These are phyloP conservation scores for Elsinoe ampelina DNA, from an alignment of 2,329 filamentous ascomycete genomes.

Conservation along the genomic window DNA sequence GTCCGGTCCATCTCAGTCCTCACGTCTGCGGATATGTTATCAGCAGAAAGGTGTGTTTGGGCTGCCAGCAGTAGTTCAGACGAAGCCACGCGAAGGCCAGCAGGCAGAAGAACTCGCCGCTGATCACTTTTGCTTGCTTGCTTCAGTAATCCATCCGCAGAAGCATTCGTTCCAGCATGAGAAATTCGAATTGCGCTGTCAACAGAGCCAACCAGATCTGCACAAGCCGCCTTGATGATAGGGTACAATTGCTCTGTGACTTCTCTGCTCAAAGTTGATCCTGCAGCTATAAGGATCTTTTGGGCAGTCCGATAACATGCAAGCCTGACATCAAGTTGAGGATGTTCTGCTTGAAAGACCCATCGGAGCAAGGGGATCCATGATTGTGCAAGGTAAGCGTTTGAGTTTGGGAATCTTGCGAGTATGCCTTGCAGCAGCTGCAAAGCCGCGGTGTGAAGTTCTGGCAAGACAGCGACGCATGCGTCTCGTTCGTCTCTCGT, in stretches of 20 bases:
- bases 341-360: slow-evolving; percentile 51
- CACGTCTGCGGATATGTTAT: slow-evolving; percentile 58
- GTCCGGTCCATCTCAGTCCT: slow-evolving; percentile 72
- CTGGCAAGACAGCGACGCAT: slow-evolving; percentile 63
- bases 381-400: slow-evolving; percentile 52
- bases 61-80: slow-evolving; percentile 49
- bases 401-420: slow-evolving; percentile 48
- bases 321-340: slow-evolving; percentile 46
- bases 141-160: slow-evolving; percentile 60
- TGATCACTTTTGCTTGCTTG: slow-evolving; percentile 23
- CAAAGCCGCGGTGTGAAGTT: slow-evolving; percentile 64
- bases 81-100: slow-evolving; percentile 49
- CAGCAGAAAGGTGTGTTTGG: slow-evolving; percentile 55
- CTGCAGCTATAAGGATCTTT: slow-evolving; percentile 51
- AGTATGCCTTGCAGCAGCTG: slow-evolving; percentile 50
- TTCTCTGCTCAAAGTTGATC: slow-evolving; percentile 57
- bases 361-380: slow-evolving; percentile 63
- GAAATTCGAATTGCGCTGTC: slow-evolving; percentile 25
- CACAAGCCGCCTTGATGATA: slow-evolving; percentile 60
- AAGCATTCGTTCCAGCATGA: no score
- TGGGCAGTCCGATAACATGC: slow-evolving; percentile 52
- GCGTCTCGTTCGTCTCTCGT: slow-evolving; percentile 72
- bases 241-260: slow-evolving; percentile 53
- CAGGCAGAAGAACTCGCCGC: slow-evolving; percentile 20
- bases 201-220: slow-evolving; percentile 54